Base-by-base conservation (phyloP, 2,329 filamentous ascomycete genomes). In the Leptoxyphium fumago region DNA sequence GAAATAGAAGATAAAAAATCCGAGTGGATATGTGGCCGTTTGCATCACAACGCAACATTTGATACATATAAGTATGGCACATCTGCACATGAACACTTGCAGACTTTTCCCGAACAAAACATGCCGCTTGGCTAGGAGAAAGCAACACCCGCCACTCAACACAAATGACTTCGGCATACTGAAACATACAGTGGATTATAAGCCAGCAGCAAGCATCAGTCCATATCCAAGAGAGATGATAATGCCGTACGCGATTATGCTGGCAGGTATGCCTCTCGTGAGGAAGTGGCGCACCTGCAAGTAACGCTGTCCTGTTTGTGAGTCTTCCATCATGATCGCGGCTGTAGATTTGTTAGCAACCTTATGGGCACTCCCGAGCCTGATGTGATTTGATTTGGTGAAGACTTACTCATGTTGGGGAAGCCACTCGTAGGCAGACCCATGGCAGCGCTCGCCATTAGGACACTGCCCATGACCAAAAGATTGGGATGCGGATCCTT, bases 391-490 rank as follows among this genome's bases (percentile, higher is more conserved):
- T 38, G 6, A 8, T 38, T 38, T 6, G 34, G 34, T 10, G 45
- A 26, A n/a, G 34, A 11, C 87, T 73, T 77, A 94, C 88, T 98
- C 91, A 98, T 98, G 55, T 98, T 98, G 1, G 91, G 91, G 68
- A 98, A 98, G 8, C 91, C 93, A 60, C 82, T 89, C 0, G 91
- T 98, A 2, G 91, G 91, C 64, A 98, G 65, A 10, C 81, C 91
- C 91, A 98, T 98, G 2, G 86, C 91, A n/a, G 88, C 88, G 51
- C 82, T 89, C 60, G 91, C 95, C 87, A 98, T 98, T 50, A 98
- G 67, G 10, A 94, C 89, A 44, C 84, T 81, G 0, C 80, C 84
- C 89, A 98, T 96, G 49, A 98, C 91, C 46, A 98, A 68, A 47
- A 98, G 66, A 63, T 96, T 96, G 8, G 91, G 89, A 60, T 94